phyloP scores from a whole-genome alignment of 768 basidiomycete genomes.

The Tricholoma hemisulphureum region DNA sequence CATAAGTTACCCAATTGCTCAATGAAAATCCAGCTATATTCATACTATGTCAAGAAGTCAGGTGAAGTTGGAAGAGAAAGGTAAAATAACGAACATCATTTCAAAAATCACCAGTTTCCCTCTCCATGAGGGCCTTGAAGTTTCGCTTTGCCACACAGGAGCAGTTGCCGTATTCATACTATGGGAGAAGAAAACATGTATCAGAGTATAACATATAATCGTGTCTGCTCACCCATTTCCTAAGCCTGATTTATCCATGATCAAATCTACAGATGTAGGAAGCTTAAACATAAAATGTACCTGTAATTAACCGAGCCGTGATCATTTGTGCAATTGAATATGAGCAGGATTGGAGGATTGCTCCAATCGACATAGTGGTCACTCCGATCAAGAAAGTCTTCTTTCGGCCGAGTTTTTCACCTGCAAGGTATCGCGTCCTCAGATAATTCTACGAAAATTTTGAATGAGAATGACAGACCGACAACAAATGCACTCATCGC shows the following conservation, averaged over 20 bases:
- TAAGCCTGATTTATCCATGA: constrained; percentile 27
- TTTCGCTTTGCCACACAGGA: constrained; percentile 54
- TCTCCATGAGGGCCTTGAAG: constrained; percentile 46
- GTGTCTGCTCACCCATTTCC: constrained; percentile 41
- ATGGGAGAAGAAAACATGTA: not conserved
- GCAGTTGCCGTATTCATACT: constrained; percentile 50
- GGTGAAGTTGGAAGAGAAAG: not conserved
- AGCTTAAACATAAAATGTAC: constrained; percentile 19
- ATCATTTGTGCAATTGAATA: constrained; percentile 48
- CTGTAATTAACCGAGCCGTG: constrained; percentile 47
- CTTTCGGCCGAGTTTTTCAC: constrained; percentile 44
- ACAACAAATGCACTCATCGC: constrained; percentile 44
- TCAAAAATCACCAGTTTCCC: constrained; percentile 49
- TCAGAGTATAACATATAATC: not conserved
- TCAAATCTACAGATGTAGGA: not conserved
- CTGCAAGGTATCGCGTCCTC: constrained; percentile 13
- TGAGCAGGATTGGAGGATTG: constrained; percentile 46
- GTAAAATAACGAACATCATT: constrained; percentile 43
- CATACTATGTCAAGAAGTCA: constrained; percentile 31
- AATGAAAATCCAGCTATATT: constrained; percentile 51
- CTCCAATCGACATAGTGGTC: constrained; percentile 51
- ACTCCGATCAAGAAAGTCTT: constrained; percentile 50
- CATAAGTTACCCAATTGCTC: constrained; percentile 55
- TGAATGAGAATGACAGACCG: constrained; percentile 21
- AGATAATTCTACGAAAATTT: not conserved